These are phyloP conservation scores for Fusarium oligoseptatum DNA, from an alignment of 2,329 filamentous ascomycete species.

Conservation along the genomic window DNA sequence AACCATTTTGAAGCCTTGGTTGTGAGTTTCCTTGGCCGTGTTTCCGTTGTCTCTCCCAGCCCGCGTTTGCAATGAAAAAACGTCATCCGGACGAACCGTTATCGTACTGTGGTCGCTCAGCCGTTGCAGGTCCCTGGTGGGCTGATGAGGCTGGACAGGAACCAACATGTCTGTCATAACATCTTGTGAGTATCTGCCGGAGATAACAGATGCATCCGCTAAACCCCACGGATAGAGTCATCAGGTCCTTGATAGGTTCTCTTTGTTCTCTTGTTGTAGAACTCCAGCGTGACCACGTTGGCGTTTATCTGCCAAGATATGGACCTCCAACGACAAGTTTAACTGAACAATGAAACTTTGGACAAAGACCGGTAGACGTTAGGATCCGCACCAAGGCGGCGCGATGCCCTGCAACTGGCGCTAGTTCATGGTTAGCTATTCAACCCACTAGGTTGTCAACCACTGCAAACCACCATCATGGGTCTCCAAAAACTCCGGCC, in stretches of 20 bases:
- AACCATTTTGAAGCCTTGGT: constrained; percentile 2
- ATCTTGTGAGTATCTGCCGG: background rate
- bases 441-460: constrained; percentile 3
- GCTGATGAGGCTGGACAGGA: constrained; percentile 1
- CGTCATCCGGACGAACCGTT: constrained; percentile 12
- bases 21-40: background rate
- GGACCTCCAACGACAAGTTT: background rate
- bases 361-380: constrained; percentile 4
- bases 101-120: background rate
- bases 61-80: constrained; percentile 7
- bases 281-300: background rate
- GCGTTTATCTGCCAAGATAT: background rate
- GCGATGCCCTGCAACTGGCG: constrained; percentile 9
- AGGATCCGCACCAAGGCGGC: background rate
- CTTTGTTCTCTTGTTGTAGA: background rate
- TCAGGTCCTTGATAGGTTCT: background rate
- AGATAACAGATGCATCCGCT: background rate
- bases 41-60: constrained; percentile 21
- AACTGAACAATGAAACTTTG: background rate
- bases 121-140: background rate
- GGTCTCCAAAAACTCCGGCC: background rate
- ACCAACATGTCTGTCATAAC: background rate
- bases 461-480: constrained; percentile 11
- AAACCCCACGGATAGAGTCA: background rate
- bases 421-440: constrained; percentile 9